Evolutionary conservation across 257 asterid species (phyloP).

Genomic region (Plantago ovata): DNA sequence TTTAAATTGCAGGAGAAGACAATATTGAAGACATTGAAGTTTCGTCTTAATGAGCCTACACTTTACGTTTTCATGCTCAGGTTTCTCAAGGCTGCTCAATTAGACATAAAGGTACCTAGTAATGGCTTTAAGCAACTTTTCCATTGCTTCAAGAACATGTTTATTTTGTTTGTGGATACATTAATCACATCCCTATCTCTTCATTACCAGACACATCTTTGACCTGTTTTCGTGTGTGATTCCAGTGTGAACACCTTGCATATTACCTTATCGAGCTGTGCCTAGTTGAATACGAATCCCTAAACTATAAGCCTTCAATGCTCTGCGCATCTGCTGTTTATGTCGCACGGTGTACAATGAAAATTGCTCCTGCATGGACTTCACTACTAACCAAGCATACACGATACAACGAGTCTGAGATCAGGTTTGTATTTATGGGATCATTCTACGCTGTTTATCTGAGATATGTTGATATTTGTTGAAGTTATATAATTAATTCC

Average conservation of each 20-base stretch:
- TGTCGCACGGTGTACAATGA: conserved; percentile 77
- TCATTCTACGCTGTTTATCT: conserved; percentile 12
- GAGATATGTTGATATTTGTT: conserved; percentile 48
- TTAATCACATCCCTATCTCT: background rate
- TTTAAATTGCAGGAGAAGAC: conserved; percentile 63
- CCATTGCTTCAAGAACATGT: background rate
- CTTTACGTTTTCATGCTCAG: conserved; percentile 93
- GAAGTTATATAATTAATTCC: background rate
- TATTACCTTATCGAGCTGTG: conserved; percentile 90
- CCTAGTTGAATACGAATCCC: conserved; percentile 78
- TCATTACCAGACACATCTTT: no score
- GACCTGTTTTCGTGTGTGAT: conserved; percentile 14
- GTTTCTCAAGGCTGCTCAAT: conserved; percentile 88
- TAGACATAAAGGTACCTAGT: conserved; percentile 45
- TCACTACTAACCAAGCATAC: conserved; percentile 64
- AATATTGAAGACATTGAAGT: conserved; percentile 62
- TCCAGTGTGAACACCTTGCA: conserved; percentile 79
- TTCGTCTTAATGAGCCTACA: conserved; percentile 91
- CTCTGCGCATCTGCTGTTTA: conserved; percentile 91
- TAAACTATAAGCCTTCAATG: conserved; percentile 87
- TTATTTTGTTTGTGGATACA: background rate
- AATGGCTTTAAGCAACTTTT: background rate
- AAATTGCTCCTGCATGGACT: conserved; percentile 69
- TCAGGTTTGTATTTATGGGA: conserved; percentile 44
- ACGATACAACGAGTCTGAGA: conserved; percentile 58